Evolutionary conservation across 1,284 basidiomycete species (phyloP), one percentile per base, ranked within the genome.

Genomic region (Hymenochaete sp.): DNA sequence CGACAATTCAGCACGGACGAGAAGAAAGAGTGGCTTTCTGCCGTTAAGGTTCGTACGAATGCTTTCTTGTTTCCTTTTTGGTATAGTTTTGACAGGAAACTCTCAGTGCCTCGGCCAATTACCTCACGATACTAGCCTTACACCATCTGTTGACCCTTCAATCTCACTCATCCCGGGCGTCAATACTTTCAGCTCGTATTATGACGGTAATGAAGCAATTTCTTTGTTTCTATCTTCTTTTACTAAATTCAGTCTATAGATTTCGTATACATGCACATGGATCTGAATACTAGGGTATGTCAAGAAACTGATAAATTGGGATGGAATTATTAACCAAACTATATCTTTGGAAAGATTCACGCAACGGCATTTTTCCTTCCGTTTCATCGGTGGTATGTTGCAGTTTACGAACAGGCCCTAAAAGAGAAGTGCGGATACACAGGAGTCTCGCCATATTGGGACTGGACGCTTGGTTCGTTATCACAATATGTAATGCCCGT

Each of bases 301-400:
- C 28, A n/a, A n/a, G 9, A 8, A 8, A 29, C n/a, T 36, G 4
- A 9, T 6, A 26, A 8, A n/a, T 24, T 13, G 18, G 11, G 19
- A 38, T 19, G 8, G 19, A 24, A 27, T 44, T 4, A 4, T 13
- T 5, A 27, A 45, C 25, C n/a, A 39, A 4, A 2, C 19, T n/a
- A 28, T 13, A 25, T 4, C 7, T 31, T 18, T 4, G 13, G 26
- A 14, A 19, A 64, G 63, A 64, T 67, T 14, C 65, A 67, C 41
- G 57, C 55, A 24, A 65, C 63, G 9, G 64, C 61, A 2, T 46
- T 59, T 7, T 68, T 68, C 53, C 56, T 66, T 31, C 65, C 64
- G 0, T 68, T 59, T 56, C 67, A 68, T 47, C 61, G 67, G 1
- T 64, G 60, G 59, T 66, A 61, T 40, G 49, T 67, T 9, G 42